phyloP scores from a whole-genome alignment of 129 eudicot species.

The Flaveria bidentis region DNA sequence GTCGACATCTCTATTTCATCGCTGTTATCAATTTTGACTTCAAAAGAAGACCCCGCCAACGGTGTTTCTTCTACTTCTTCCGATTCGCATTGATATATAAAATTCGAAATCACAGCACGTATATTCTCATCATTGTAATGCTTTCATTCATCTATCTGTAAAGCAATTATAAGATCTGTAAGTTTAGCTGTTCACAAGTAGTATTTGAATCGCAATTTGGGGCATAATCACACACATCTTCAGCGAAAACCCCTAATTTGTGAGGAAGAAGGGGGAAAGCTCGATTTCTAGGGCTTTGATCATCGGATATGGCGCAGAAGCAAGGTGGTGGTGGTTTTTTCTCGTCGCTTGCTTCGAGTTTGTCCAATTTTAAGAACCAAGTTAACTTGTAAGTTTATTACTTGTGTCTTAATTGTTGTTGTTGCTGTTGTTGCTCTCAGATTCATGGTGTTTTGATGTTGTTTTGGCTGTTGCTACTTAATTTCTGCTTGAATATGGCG shows the following conservation, averaged over 20 bases:
- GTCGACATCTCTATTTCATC: conserved; percentile 28
- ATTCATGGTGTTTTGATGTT: conserved; percentile 8
- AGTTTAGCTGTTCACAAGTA: conserved; percentile 22
- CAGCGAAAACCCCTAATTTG: conserved; percentile 13
- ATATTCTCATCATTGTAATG: conserved; percentile 2
- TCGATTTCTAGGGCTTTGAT: conserved; percentile 31
- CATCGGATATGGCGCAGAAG: conserved; percentile 49
- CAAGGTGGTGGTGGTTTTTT: conserved; percentile 56
- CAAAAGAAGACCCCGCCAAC: conserved; percentile 55
- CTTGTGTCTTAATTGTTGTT: no score
- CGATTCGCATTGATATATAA: conserved; percentile 8
- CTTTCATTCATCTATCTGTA: conserved; percentile 27
- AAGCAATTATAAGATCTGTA: conserved; percentile 32
- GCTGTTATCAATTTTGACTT: conserved; percentile 38
- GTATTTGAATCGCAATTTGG: conserved; percentile 22
- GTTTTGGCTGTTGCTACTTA: conserved; percentile 4
- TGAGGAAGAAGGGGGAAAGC: conserved; percentile 2
- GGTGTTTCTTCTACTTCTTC: conserved; percentile 11
- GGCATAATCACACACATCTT: conserved; percentile 14
- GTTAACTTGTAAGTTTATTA: conserved; percentile 53
- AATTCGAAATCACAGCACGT: conserved; percentile 32
- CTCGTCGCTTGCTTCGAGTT: conserved; percentile 56
- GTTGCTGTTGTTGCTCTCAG: neutral
- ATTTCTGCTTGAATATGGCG: neutral
- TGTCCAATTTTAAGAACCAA: conserved; percentile 49